Base-by-base conservation (phyloP, 2,329 filamentous ascomycete species). In the Berkeleyomyces rouxiae region DNA sequence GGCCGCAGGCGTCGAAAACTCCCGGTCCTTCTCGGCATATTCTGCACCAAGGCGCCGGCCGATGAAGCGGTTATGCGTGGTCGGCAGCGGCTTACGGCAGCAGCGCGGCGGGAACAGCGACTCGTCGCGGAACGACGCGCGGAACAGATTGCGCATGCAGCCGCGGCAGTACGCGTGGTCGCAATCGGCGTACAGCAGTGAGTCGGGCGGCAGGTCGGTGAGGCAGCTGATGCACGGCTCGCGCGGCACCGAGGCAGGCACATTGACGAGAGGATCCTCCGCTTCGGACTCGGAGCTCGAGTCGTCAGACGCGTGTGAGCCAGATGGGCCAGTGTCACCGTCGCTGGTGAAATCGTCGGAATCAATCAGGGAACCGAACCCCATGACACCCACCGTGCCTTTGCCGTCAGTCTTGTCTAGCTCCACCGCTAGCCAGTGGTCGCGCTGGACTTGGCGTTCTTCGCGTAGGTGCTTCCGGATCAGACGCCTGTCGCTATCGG, bases 101-200 rank as follows among this genome's bases (percentile, higher is more conserved):
- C 81, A 84, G 1, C 74, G 72, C 0, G 81, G 80, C 0, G 81
- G 82, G 63, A 82, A 84, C 0, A 80, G 67, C 0, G 74, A 72
- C 62, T 83, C 78, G 65, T 82, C 78, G 0, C 63, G 70, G 31
- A 79, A 72, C 0, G 78, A 72, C 0, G 68, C 61, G 1, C 64
- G n/a, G 67, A 83, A 79, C 0, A 82, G 73, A 0, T 65, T 62
- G 1, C 67, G 67, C 0, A 84, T 66, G 67, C 82, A 84, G 0
- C 65, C 65, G 0, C 68, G 68, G 66, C 82, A 85, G 68, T 82
- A 84, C 2, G 74, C 67, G 65, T 84, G 79, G 0, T 68, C 1
- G 69, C 78, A 71, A 57, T 74, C 68, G 5, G 58, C 66, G 9
- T 44, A 40, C 0, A 60, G 13, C 31, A 63, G 57, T 7, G n/a